Conservation (phyloP, 2,329 filamentous ascomycete genomes). For the Colletotrichum caudatum region DNA sequence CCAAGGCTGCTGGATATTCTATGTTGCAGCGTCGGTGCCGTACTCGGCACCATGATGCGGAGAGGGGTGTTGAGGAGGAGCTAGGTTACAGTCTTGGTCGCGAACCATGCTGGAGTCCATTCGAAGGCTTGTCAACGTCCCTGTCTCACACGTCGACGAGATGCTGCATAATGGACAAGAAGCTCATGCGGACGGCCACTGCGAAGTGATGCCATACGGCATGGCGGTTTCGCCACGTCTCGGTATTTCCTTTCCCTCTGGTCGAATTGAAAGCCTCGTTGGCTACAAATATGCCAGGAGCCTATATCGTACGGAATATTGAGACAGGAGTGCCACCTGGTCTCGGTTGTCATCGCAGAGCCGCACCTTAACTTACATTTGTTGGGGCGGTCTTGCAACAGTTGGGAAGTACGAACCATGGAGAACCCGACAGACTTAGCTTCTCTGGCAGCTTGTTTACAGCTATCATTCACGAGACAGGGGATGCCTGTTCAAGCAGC, state of each 20-base stretch:
- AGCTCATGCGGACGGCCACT: background rate
- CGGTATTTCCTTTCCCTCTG: background rate
- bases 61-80: background rate
- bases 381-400: background rate
- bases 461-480: background rate
- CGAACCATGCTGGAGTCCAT: background rate
- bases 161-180: background rate
- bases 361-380: conserved; percentile 22
- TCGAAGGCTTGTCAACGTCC: background rate
- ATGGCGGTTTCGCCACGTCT: too few species aligned
- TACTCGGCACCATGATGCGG: conserved; percentile 4
- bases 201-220: background rate
- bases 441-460: background rate
- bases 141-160: background rate
- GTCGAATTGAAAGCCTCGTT: background rate
- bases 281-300: background rate
- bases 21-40: background rate
- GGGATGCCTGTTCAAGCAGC: background rate
- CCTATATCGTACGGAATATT: background rate
- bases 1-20: background rate
- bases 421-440: background rate
- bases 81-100: background rate
- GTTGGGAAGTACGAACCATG: conserved; percentile 20
- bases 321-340: conserved; percentile 20
- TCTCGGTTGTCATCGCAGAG: conserved; percentile 27